Evolutionary conservation across 2,329 filamentous ascomycete genomes (phyloP), one percentile per base, ranked within the genome.

Genomic region (Diaporthe amygdali): DNA sequence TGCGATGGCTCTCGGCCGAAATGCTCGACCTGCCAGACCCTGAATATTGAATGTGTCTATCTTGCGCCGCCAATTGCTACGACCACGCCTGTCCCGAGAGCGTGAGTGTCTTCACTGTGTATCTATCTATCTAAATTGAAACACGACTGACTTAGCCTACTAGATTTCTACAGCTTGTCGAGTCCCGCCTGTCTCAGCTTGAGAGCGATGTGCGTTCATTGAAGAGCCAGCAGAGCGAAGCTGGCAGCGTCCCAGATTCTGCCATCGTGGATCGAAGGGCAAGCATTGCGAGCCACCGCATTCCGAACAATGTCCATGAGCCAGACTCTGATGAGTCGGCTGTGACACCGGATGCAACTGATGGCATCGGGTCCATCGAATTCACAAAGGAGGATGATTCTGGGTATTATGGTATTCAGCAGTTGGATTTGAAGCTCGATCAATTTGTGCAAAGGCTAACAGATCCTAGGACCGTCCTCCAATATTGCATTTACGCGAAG

Each of bases 401-500:
- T 22, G 71, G 68, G 1, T 77, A 74, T 22, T 77, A 76, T 68
- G 76, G 76, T 75, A 67, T 30, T 66, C 15, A 66, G 20, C 4
- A 27, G 17, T 10, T 17, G 12, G 12, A 8, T 6, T 14, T 25
- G 15, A 5, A 14, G 0, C 17, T 10, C 7, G n/a, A 14, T 6
- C 14, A 54, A 15, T 2, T 14, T 20, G 6, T 2, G 30, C 12
- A 32, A 20, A 44, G 14, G 14, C 32, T 63, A 15, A 70, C 20
- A 8, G 12, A 4, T 34, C n/a, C 10, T 25, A 75, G 74, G 74
- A 3, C 75, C 76, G 0, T 76, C 75, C 9, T 77, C 75, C 20
- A 77, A 77, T 37, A 77, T 77, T 17, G 75, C 76, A 9, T 77
- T 77, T n/a, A 66, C 72, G n/a, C 75, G 76, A 0, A 72, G 74